Percentiles rank a stretch among this genome's conserved stretches.
phyloP scores from a whole-genome alignment of 192 early-diverging fungal species.

The Coemansia sp. region DNA sequence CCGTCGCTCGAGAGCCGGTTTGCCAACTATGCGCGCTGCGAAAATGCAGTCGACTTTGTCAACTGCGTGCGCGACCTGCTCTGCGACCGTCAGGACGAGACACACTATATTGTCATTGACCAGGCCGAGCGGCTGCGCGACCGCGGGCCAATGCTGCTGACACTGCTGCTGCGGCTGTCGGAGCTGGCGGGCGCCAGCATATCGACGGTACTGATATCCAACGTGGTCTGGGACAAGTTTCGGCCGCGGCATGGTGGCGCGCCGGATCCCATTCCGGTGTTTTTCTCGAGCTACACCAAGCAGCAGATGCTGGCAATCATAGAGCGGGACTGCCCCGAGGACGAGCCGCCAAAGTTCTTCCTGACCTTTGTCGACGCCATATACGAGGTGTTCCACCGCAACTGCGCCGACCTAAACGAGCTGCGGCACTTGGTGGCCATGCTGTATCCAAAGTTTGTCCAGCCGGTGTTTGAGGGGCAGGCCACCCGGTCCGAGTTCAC shows the following conservation, averaged over 20 bases:
- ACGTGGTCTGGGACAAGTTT: constrained; percentile 76
- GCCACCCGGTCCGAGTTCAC: constrained; percentile 62
- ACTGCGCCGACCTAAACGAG: constrained; percentile 83
- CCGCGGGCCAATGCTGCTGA: constrained; percentile 62
- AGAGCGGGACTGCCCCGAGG: constrained; percentile 57
- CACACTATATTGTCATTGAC: constrained; percentile 64
- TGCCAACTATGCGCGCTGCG: constrained; percentile 56
- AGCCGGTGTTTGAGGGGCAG: constrained; percentile 73
- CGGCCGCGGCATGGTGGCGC: constrained; percentile 60
- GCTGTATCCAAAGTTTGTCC: constrained; percentile 82
- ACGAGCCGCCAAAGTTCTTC: constrained; percentile 64
- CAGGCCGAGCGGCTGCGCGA: constrained; percentile 75
- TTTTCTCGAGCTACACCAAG: constrained; percentile 74
- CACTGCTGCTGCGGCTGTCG: constrained; percentile 63
- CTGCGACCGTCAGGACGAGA: constrained; percentile 3
- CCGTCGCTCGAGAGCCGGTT: constrained; percentile 51
- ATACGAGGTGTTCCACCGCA: constrained; percentile 74
- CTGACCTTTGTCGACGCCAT: constrained; percentile 71
- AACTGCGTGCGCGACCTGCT: constrained; percentile 21
- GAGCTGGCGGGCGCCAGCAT: constrained; percentile 60
- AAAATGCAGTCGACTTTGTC: constrained; percentile 70
- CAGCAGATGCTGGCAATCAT: constrained; percentile 69
- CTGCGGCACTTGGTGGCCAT: constrained; percentile 75
- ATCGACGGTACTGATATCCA: constrained; percentile 67
- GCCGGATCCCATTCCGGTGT: constrained; percentile 60